A percentile compares a stretch with the other conserved stretches of the same genome.
Evolutionary conservation across 352 stramenopile species (phyloP).

Genomic region (Phytophthora megakarya): DNA sequence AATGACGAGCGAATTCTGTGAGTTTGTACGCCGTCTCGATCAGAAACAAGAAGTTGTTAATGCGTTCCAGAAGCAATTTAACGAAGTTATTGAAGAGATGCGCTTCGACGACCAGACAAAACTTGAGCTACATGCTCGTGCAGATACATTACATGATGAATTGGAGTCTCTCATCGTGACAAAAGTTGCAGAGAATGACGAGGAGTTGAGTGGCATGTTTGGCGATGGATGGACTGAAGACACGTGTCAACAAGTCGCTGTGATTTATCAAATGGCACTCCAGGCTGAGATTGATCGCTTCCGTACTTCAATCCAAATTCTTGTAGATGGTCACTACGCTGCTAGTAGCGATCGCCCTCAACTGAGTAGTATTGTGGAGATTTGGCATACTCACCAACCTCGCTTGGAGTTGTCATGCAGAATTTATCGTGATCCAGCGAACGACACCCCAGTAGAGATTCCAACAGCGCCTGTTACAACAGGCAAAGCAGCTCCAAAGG

Average conservation of each 20-base stretch:
- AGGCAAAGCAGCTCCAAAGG: slow-evolving; percentile 42
- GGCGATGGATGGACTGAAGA: slow-evolving; percentile 69
- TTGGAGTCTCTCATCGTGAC: slow-evolving; percentile 51
- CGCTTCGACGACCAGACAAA: slow-evolving; percentile 85
- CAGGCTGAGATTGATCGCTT: slow-evolving; percentile 81
- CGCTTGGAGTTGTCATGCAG: slow-evolving; percentile 44
- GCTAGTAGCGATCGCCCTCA: slow-evolving; percentile 47
- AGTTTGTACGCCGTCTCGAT: slow-evolving; percentile 66
- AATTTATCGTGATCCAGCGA: slow-evolving; percentile 46
- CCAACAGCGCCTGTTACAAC: slow-evolving; percentile 10
- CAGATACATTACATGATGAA: slow-evolving; percentile 75
- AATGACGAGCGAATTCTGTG: slow-evolving; percentile 53
- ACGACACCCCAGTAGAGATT: slow-evolving; percentile 22
- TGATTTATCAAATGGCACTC: slow-evolving; percentile 57
- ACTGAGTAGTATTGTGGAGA: slow-evolving; percentile 39
- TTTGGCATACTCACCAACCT: slow-evolving; percentile 28
- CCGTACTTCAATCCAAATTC: slow-evolving; percentile 55
- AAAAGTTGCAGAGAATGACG: slow-evolving; percentile 47
- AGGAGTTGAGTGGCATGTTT: slow-evolving; percentile 52
- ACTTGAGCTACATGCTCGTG: slow-evolving; percentile 73
- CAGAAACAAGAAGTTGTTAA: slow-evolving; percentile 68
- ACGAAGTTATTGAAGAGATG: slow-evolving; percentile 83
- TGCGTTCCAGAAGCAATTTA: slow-evolving; percentile 75
- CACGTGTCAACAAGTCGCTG: slow-evolving; percentile 42
- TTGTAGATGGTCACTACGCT: slow-evolving; percentile 55